Conservation (phyloP, 805 yeast genomes). For the Lipomyces yamadae region DNA sequence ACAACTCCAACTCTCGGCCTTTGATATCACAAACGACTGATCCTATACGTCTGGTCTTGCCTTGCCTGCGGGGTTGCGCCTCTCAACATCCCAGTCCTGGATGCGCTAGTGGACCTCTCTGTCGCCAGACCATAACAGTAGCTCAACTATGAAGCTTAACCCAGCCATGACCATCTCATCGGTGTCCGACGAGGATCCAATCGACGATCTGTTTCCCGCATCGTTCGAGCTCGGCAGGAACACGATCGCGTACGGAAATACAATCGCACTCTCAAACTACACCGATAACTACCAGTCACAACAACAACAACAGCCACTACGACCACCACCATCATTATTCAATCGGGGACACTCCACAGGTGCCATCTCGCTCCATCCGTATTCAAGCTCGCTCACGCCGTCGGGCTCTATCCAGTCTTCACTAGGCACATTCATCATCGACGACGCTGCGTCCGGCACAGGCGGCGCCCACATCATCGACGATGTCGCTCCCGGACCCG, state of each 20-base stretch:
- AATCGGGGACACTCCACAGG: neutral
- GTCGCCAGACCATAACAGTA: conserved; percentile 1
- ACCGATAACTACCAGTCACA: neutral
- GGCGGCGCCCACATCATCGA: conserved; percentile 35
- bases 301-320: no score
- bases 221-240: conserved; percentile 16
- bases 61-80: neutral
- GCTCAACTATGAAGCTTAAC: conserved; percentile 7
- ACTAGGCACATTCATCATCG: conserved; percentile 31
- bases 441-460: conserved; percentile 31
- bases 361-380: conserved; percentile 8
- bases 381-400: conserved; percentile 13
- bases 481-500: conserved; percentile 7
- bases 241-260: conserved; percentile 10
- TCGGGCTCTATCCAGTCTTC: conserved; percentile 29
- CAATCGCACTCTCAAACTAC: neutral
- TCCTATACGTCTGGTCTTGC: conserved; percentile 1
- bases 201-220: conserved; percentile 33
- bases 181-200: conserved; percentile 25
- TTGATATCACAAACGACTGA: no score
- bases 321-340: no score
- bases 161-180: neutral
- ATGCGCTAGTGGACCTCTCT: neutral
- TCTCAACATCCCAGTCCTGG: no score
- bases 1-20: no score